Base-by-base conservation (phyloP, 2,329 filamentous ascomycete species). In the Amauroascus verrucosus region DNA sequence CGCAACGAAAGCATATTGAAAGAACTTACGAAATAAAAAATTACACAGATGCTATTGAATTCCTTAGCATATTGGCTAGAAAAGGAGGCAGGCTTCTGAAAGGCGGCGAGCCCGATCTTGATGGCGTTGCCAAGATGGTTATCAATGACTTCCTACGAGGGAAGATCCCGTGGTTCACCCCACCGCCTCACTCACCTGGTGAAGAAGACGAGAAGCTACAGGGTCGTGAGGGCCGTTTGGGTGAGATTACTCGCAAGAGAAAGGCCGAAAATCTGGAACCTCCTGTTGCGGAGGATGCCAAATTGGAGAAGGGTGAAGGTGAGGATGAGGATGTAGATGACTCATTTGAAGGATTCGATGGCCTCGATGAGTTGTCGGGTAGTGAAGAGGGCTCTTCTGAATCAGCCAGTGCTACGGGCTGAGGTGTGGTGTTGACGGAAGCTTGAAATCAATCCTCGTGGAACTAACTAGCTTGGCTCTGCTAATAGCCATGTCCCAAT, bases 71-170 rank as follows among this genome's bases (percentile, higher is more conserved):
- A 26, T 75, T 98, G 2, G 91, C 90, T 7, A 78, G 90, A 54
- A 97, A 96, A 69, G 83, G 83, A 54, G 93, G 93, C 14, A 80
- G 90, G 61, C 72, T 98, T 18, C 74, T 97, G 14, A 89, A 88
- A 66, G 91, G 88, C 54, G 93, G 91, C n/a, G 93, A 97, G 67
- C 86, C 91, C 3, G 93, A 98, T 68, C 73, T 96, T 53, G 91
- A 97, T 63, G 89, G 90, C 62, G 89, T 95, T 46, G 93, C 93
- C 1, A 95, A 95, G 71, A 95, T 95, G 82, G 86, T 98, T 0
- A 74, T 98, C 56, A 97, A 95, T 63, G 93, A 98, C 65, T 98
- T 97, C 67, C 81, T 97, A 64, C 77, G 93, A 58, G 93, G 93
- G 54, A 96, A 91, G 71, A 87, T 97, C 24, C 93, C 93, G 1